These are phyloP conservation scores for Pyrenochaeta sp. DNA, from an alignment of 2,329 filamentous ascomycete species.

Conservation along the genomic window DNA sequence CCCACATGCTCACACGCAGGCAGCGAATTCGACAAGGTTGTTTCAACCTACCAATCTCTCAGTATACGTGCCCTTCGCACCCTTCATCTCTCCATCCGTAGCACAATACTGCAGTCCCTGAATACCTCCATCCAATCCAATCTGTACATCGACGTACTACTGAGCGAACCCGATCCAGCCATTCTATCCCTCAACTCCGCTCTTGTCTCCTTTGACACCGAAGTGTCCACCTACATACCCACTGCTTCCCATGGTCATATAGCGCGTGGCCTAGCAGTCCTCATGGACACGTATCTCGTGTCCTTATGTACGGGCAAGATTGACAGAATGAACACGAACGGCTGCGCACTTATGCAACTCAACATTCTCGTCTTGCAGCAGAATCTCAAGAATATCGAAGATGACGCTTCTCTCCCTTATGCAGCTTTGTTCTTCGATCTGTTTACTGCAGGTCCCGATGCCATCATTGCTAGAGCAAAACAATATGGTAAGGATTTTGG, in stretches of 20 bases:
- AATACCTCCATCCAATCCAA: slow-evolving; percentile 58
- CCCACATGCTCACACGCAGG: slow-evolving; percentile 14
- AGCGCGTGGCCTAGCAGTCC: slow-evolving; percentile 75
- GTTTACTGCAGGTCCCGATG: slow-evolving; percentile 71
- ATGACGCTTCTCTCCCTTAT: slow-evolving; percentile 69
- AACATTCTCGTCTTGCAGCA: slow-evolving; percentile 96
- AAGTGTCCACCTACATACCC: slow-evolving; percentile 76
- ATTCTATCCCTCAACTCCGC: slow-evolving; percentile 86
- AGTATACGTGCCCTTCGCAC: slow-evolving; percentile 82
- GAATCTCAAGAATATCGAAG: slow-evolving; percentile 92
- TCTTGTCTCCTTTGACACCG: slow-evolving; percentile 88
- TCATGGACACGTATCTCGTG: slow-evolving; percentile 83
- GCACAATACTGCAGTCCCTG: slow-evolving; percentile 84
- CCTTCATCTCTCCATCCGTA: slow-evolving; percentile 87
- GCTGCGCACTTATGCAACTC: slow-evolving; percentile 86
- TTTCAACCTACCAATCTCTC: slow-evolving; percentile 83
- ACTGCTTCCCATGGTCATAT: slow-evolving; percentile 75
- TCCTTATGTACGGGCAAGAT: slow-evolving; percentile 69
- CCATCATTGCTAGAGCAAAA: slow-evolving; percentile 70
- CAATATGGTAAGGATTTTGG: slow-evolving; percentile 45
- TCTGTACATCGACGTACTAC: slow-evolving; percentile 68
- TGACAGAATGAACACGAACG: slow-evolving; percentile 82
- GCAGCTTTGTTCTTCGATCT: slow-evolving; percentile 74
- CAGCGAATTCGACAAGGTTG: slow-evolving; percentile 85
- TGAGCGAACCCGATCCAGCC: slow-evolving; percentile 78